Evolutionary conservation across 345 rosid species (phyloP).

Genomic region (Syzygium aqueum): DNA sequence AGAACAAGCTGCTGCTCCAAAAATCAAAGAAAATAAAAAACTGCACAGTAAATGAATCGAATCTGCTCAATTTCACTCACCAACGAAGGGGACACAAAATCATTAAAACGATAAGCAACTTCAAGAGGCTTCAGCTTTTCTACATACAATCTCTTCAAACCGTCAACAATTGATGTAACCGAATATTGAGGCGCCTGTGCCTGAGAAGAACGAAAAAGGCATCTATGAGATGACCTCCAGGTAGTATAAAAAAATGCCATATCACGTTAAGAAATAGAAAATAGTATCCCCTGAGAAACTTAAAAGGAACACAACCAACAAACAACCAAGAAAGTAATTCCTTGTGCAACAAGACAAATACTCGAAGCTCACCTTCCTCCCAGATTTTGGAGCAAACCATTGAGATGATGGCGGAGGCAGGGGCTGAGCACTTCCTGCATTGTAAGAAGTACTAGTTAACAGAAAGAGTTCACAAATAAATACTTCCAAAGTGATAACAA

Average conservation of each 20-base stretch:
- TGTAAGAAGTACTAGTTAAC: not conserved
- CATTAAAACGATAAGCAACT: slow-evolving; percentile 73
- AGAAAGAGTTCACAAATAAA: not conserved
- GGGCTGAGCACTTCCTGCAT: slow-evolving; percentile 30
- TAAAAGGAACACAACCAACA: not conserved
- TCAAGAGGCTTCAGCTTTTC: slow-evolving; percentile 92
- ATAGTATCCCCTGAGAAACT: not conserved
- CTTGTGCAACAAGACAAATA: not conserved
- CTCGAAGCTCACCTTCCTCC: slow-evolving; percentile 34
- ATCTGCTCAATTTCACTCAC: slow-evolving; percentile 28
- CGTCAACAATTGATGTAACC: slow-evolving; percentile 84
- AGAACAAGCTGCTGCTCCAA: not conserved
- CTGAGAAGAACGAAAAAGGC: not conserved
- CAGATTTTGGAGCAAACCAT: slow-evolving; percentile 52
- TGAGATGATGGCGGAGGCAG: slow-evolving; percentile 27
- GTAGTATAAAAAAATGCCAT: not conserved
- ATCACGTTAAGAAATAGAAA: not conserved
- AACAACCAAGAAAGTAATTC: not conserved
- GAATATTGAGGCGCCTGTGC: slow-evolving; percentile 37
- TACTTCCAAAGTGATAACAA: not conserved
- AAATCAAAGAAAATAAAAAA: not conserved
- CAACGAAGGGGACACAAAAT: slow-evolving; percentile 75
- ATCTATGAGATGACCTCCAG: not conserved
- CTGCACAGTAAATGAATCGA: not conserved
- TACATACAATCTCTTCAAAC: slow-evolving; percentile 70